phyloP scores from a whole-genome alignment of 1,139 yeast genomes.

The Trichomonascaceae sp. region DNA sequence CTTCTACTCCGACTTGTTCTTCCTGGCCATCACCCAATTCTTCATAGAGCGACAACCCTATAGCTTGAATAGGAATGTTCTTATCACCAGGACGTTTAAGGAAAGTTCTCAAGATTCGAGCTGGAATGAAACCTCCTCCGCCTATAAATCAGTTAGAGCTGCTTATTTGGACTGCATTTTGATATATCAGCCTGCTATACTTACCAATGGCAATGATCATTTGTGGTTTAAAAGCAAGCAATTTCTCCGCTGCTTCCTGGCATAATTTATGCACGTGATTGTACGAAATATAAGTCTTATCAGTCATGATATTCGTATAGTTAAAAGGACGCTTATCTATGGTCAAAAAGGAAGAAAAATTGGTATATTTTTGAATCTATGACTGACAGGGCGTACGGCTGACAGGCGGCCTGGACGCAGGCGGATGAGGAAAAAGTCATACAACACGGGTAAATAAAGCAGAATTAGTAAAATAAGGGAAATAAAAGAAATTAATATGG shows the following conservation, averaged over 20 bases:
- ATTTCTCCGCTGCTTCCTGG: constrained; percentile 70
- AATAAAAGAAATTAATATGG: too few relatives aligned
- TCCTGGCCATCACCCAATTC: constrained; percentile 57
- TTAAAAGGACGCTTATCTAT: neutral
- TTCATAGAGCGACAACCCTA: constrained; percentile 84
- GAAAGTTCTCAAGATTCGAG: constrained; percentile 88
- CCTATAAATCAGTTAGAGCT: constrained; percentile 28
- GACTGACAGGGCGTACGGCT: neutral
- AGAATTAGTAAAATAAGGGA: too few relatives aligned
- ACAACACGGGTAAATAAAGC: too few relatives aligned
- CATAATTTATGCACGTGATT: constrained; percentile 91
- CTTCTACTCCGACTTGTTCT: constrained; percentile 76
- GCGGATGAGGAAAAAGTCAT: neutral
- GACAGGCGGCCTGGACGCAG: neutral
- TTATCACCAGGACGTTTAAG: constrained; percentile 80
- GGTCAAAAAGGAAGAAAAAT: neutral
- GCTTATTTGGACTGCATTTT: too few relatives aligned
- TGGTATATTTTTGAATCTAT: neutral
- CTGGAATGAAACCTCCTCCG: constrained; percentile 96
- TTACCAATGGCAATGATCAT: constrained; percentile 75
- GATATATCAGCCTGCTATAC: too few relatives aligned
- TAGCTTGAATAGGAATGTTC: constrained; percentile 89
- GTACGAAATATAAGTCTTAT: constrained; percentile 80
- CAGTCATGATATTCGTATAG: constrained; percentile 21
- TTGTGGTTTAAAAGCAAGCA: constrained; percentile 72